Conservation (phyloP, 2,329 filamentous ascomycete genomes). For the Sclerotinia spermophila region DNA sequence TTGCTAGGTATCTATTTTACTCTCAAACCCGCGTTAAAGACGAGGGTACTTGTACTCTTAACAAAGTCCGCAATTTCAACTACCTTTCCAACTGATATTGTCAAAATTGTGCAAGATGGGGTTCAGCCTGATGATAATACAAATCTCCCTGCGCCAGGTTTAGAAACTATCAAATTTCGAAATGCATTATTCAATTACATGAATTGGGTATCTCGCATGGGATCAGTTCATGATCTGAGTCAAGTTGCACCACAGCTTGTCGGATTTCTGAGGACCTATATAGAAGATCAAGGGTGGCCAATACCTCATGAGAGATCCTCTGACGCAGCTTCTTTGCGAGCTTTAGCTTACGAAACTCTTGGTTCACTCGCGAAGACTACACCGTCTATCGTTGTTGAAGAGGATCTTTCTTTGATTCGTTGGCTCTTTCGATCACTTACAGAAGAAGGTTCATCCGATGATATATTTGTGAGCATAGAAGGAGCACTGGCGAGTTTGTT, state of each 20-base stretch:
- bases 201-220: conserved; percentile 79
- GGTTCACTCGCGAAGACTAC: conserved; percentile 71
- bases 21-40: conserved; percentile 69
- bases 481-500: conserved; percentile 78
- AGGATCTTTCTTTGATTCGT: conserved; percentile 52
- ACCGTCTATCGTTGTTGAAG: conserved; percentile 52
- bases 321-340: conserved; percentile 65
- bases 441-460: conserved; percentile 69
- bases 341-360: conserved; percentile 85
- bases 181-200: conserved; percentile 82
- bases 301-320: conserved; percentile 53
- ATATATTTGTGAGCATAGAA: conserved; percentile 82
- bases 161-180: conserved; percentile 73
- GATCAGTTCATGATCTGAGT: conserved; percentile 56
- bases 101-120: conserved; percentile 65
- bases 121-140: conserved; percentile 46
- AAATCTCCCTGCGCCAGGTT: conserved; percentile 35
- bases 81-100: conserved; percentile 62
- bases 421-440: conserved; percentile 85
- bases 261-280: conserved; percentile 65
- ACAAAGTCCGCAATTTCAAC: conserved; percentile 74
- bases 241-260: conserved; percentile 67
- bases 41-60: conserved; percentile 70
- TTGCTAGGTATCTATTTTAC: conserved; percentile 72
- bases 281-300: conserved; percentile 82